Evolutionary conservation across 768 basidiomycete genomes (phyloP), one percentile per base, ranked within the genome.

Genomic region (Phlebiopsis flavidoalba): DNA sequence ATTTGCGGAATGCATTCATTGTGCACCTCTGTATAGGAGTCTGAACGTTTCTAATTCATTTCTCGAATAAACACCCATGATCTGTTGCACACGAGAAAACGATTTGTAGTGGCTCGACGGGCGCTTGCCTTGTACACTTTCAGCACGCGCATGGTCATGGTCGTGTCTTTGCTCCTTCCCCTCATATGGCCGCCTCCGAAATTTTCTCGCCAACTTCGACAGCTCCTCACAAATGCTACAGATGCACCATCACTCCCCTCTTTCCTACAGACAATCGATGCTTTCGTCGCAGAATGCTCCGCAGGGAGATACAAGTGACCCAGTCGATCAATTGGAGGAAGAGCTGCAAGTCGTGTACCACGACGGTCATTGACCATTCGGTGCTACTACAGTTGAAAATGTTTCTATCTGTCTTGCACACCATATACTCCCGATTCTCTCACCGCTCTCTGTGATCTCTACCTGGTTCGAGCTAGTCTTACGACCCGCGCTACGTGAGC

Each of bases 401-500:
- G 14, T 85, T 93, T 65, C 78, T 93, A 11, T 78, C 81, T 24
- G 79, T 89, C 17, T 77, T 93, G 6, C 79, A 81, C 63, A 81
- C 63, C 84, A 84, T 65, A 78, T 93, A 26, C 76, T 77, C 10
- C 80, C 86, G 12, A 76, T 89, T 31, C 74, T 91, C 7, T 77
- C 88, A 2, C 74, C 87, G 8, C 78, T 78, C 6, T 88, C 88
- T 24, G 76, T 92, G 58, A 87, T 91, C 59, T 86, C 86, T 1
- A 79, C 78, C 26, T 93, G 92, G 92, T 93, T 91, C 71, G 90
- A 93, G 70, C 79, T 89, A 36, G 79, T 89, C 26, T 77, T 93
- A 2, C 85, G 91, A 36, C 87, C 89, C 24, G 88, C 90, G 31
- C 77, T 93, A 57, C 85, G 89, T 52, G 86, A 91, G 69, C 86